phyloP scores from a whole-genome alignment of 257 asterid species.

The Solanum pennellii region DNA sequence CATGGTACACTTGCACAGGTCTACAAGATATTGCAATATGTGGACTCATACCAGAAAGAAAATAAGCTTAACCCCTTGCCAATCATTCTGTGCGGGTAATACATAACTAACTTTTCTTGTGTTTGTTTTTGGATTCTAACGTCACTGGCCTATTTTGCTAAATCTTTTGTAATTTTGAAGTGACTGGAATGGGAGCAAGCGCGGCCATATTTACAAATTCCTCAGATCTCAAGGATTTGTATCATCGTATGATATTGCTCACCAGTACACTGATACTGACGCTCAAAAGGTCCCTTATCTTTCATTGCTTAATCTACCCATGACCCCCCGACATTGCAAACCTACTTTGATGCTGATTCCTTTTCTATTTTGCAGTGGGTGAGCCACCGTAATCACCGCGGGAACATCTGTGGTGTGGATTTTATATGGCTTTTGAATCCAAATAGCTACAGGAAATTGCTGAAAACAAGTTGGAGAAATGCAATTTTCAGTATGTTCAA shows the following conservation, averaged over 20 bases:
- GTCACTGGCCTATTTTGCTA: background rate
- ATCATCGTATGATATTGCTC: constrained; percentile 95
- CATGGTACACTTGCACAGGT: constrained; percentile 36
- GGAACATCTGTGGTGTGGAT: constrained; percentile 96
- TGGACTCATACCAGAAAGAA: constrained; percentile 83
- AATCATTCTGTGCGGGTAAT: constrained; percentile 86
- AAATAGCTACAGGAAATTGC: constrained; percentile 67
- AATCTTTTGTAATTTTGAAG: constrained; percentile 22
- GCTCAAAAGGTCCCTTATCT: constrained; percentile 66
- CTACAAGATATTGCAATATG: constrained; percentile 76
- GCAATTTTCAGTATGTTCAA: constrained; percentile 94
- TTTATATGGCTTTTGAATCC: constrained; percentile 99
- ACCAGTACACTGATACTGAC: constrained; percentile 92
- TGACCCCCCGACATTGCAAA: background rate
- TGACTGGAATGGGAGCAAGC: constrained; percentile 97
- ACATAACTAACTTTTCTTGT: background rate
- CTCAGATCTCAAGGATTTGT: constrained; percentile 95
- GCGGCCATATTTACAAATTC: constrained; percentile 89
- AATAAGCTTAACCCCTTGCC: constrained; percentile 86
- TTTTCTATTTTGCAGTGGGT: constrained; percentile 57
- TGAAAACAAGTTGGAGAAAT: constrained; percentile 91
- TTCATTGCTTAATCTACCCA: background rate
- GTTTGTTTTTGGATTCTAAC: background rate
- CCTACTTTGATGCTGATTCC: constrained; percentile 9
- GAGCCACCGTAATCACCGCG: constrained; percentile 97